Evolutionary conservation across 1,284 basidiomycete genomes (phyloP).

Genomic region (Amylostereum areolatum): DNA sequence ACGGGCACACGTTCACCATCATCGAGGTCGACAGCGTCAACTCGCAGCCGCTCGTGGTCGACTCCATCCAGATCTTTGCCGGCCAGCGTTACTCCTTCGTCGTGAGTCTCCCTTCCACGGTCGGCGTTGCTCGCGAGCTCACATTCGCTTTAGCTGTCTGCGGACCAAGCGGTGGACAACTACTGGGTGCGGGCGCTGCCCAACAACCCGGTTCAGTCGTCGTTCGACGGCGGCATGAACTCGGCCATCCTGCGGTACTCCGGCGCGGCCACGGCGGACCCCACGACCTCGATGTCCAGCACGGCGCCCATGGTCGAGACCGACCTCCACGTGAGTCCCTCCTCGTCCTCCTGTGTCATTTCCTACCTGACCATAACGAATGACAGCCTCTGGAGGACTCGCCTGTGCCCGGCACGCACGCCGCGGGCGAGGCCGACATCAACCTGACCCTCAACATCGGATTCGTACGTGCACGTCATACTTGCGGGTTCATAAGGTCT

Average conservation of each 20-base stretch:
- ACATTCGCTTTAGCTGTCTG: conserved; percentile 26
- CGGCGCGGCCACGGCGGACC: conserved; percentile 24
- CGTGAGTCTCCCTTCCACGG: conserved; percentile 16
- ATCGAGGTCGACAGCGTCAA: conserved; percentile 29
- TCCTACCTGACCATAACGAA: no score
- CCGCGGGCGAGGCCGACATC: conserved; percentile 19
- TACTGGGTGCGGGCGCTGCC: conserved; percentile 29
- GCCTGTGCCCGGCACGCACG: conserved; percentile 17
- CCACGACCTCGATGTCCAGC: conserved; percentile 16
- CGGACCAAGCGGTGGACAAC: conserved; percentile 25
- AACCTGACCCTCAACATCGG: conserved; percentile 17
- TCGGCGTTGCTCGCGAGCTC: conserved; percentile 25
- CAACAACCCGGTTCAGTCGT: neutral
- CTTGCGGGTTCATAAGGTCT: no score
- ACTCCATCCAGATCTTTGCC: conserved; percentile 14
- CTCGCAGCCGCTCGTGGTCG: conserved; percentile 23
- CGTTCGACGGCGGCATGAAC: neutral
- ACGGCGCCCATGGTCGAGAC: conserved; percentile 18
- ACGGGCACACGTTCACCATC: conserved; percentile 27
- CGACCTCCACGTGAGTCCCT: conserved; percentile 16
- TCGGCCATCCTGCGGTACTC: conserved; percentile 30
- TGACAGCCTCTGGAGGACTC: neutral
- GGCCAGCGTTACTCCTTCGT: conserved; percentile 27
- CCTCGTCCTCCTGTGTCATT: conserved; percentile 9
- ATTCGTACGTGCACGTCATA: conserved; percentile 13